These are phyloP conservation scores for Aspergillus haitiensis DNA, from an alignment of 495 filamentous ascomycete genomes.

Conservation along the genomic window DNA sequence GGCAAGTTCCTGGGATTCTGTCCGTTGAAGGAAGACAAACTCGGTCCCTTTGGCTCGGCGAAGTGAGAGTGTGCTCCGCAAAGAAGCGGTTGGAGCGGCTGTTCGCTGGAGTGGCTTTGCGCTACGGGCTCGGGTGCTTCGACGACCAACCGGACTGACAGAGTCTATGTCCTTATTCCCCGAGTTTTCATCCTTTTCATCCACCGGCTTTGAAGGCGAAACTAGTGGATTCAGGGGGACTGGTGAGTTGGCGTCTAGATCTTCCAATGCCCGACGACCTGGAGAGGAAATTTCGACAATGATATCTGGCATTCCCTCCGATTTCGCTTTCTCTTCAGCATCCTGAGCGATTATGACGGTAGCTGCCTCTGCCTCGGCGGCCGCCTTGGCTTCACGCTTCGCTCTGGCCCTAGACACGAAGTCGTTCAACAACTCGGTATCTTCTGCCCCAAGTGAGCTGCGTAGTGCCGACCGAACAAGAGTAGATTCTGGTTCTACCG, in stretches of 20 bases:
- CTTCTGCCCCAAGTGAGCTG: constrained; percentile 52
- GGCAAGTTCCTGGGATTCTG: constrained; percentile 59
- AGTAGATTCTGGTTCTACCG: constrained; percentile 37
- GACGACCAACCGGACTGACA: constrained; percentile 35
- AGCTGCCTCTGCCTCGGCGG: constrained; percentile 19
- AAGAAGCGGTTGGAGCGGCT: constrained; percentile 23
- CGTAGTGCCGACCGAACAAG: constrained; percentile 45
- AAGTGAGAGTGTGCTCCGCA: constrained; percentile 54
- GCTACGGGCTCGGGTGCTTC: constrained; percentile 44
- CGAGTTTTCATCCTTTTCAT: constrained; percentile 22
- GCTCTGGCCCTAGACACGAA: constrained; percentile 62
- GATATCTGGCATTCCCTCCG: constrained; percentile 21
- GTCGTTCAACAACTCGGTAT: constrained; percentile 59
- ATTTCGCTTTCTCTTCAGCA: constrained; percentile 23
- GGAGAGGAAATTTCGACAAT: constrained; percentile 38
- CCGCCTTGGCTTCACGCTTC: constrained; percentile 55
- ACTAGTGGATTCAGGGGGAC: constrained; percentile 44
- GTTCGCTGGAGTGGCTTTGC: constrained; percentile 29
- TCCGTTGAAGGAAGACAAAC: constrained; percentile 55
- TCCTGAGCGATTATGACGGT: constrained; percentile 30
- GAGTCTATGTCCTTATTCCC: constrained; percentile 24
- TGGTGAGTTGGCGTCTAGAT: constrained; percentile 56
- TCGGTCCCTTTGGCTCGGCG: constrained; percentile 57
- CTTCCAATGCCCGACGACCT: constrained; percentile 51
- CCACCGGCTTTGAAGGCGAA: constrained; percentile 32